Conservation (phyloP, 345 rosid genomes). For the Citrus maxima region DNA sequence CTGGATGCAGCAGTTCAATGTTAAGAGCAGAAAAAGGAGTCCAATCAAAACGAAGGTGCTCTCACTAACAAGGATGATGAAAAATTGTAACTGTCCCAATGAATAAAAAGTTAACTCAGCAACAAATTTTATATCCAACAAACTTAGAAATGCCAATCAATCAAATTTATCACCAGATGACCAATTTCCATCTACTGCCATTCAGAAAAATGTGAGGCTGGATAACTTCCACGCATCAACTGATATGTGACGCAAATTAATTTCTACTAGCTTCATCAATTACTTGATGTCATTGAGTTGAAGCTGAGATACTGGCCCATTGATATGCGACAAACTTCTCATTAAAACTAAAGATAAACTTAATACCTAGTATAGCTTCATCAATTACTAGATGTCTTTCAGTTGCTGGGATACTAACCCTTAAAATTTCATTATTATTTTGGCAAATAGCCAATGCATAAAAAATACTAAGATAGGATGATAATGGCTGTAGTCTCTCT, state of each 20-base stretch:
- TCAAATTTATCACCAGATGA: background rate
- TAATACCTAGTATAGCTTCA: background rate
- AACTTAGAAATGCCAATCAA: background rate
- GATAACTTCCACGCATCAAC: background rate
- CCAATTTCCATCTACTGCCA: background rate
- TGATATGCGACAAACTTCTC: background rate
- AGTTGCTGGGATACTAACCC: background rate
- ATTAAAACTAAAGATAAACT: background rate
- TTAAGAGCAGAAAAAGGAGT: constrained; percentile 16
- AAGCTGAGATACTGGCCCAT: background rate
- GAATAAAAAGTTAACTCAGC: background rate
- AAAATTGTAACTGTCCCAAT: background rate
- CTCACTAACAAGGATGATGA: background rate
- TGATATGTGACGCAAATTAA: background rate
- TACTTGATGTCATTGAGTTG: background rate
- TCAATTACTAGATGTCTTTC: background rate
- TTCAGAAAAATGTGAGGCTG: background rate
- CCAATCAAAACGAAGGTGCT: background rate
- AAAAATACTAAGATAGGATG: background rate
- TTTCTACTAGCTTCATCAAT: background rate
- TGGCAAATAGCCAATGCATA: background rate
- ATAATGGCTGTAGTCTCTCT: background rate
- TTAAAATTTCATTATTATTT: background rate
- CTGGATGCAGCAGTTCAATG: constrained; percentile 33
- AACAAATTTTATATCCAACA: background rate